Evolutionary conservation across 2,329 filamentous ascomycete genomes (phyloP).

Genomic region (Cladosporium sp.): DNA sequence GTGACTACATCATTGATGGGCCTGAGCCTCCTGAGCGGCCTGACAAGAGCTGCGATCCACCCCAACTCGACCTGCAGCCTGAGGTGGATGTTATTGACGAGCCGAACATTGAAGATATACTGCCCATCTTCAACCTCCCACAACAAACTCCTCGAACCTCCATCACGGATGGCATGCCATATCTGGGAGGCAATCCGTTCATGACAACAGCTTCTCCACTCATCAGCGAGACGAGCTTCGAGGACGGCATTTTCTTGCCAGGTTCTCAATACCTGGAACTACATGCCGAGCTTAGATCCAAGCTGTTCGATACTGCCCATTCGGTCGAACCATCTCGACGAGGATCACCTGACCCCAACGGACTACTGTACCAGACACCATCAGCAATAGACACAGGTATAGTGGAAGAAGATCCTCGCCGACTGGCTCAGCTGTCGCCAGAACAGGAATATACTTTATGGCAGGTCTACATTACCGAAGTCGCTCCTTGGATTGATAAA

Average conservation of each 20-base stretch:
- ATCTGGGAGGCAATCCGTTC: slow-evolving; percentile 15
- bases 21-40: slow-evolving; percentile 12
- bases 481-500: slow-evolving; percentile 60
- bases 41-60: slow-evolving; percentile 10
- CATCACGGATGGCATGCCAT: neutral
- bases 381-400: neutral
- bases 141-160: slow-evolving; percentile 14
- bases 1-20: slow-evolving; percentile 28
- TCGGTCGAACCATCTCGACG: slow-evolving; percentile 27
- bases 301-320: slow-evolving; percentile 34
- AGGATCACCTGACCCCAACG: neutral
- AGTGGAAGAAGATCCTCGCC: slow-evolving; percentile 27
- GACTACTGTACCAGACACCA: slow-evolving; percentile 1
- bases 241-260: slow-evolving; percentile 37
- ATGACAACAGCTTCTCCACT: slow-evolving; percentile 20
- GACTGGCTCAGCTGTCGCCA: slow-evolving; percentile 30
- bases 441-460: slow-evolving; percentile 34
- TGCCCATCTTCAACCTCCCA: slow-evolving; percentile 16
- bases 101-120: slow-evolving; percentile 11
- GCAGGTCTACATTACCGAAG: slow-evolving; percentile 53
- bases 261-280: slow-evolving; percentile 36
- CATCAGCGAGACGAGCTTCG: slow-evolving; percentile 30
- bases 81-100: neutral
- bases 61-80: neutral
- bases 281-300: slow-evolving; percentile 33